A percentile compares a stretch with the other conserved stretches of the same genome.
Conservation (phyloP, 176 grass and related monocot genomes). For the Poa annua region DNA sequence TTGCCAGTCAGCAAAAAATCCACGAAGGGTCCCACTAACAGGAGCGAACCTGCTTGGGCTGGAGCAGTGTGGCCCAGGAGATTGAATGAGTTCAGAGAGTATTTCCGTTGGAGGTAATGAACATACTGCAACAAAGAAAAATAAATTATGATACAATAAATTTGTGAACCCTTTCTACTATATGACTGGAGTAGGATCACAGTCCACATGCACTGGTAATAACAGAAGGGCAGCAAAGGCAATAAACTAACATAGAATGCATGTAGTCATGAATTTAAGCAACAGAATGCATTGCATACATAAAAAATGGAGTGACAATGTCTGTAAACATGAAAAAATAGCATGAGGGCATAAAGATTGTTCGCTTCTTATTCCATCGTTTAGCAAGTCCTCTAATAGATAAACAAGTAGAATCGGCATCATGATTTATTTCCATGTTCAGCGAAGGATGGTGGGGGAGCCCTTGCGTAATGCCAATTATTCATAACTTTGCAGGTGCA, state of each 20-base stretch:
- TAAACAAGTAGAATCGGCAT: background rate
- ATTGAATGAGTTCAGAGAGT: slow-evolving; percentile 84
- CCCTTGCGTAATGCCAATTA: background rate
- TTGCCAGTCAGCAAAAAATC: slow-evolving; percentile 78
- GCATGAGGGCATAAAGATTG: background rate
- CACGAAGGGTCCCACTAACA: slow-evolving; percentile 73
- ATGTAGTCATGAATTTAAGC: background rate
- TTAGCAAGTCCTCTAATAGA: slow-evolving; percentile 15
- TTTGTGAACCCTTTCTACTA: background rate
- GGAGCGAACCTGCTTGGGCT: slow-evolving; percentile 71
- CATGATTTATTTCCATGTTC: slow-evolving; percentile 1
- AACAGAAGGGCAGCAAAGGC: background rate
- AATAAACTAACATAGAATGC: slow-evolving; percentile 9
- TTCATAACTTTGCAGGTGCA: background rate
- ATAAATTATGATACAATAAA: slow-evolving; percentile 30
- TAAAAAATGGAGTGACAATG: background rate
- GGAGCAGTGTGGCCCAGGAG: slow-evolving; percentile 85
- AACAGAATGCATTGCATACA: background rate
- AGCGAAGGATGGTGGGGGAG: background rate
- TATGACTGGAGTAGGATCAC: background rate
- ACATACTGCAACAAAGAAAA: slow-evolving; percentile 58
- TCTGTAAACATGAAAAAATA: background rate
- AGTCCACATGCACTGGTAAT: background rate
- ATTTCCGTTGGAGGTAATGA: slow-evolving; percentile 80
- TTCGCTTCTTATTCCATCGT: background rate